Conservation (phyloP, 371 early-diverging fungal species). For the Rhizopus arrhizus region DNA sequence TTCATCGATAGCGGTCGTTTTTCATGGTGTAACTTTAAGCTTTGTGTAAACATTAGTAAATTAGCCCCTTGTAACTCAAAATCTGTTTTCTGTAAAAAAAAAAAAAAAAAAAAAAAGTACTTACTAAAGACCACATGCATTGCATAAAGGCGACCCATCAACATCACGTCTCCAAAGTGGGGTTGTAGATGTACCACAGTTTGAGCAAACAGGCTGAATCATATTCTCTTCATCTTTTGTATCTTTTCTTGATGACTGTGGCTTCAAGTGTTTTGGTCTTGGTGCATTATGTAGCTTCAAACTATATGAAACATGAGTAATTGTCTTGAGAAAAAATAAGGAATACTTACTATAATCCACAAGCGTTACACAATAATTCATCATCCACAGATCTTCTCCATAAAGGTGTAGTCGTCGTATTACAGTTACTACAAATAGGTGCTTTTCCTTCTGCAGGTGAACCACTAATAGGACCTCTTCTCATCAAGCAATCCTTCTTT, state of each 20-base stretch:
- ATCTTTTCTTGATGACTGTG: conserved; percentile 31
- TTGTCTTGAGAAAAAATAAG: not conserved
- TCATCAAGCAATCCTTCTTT: conserved; percentile 14
- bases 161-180: conserved; percentile 94
- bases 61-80: too few species aligned
- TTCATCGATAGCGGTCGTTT: conserved; percentile 78
- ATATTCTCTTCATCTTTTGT: conserved; percentile 29
- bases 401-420: conserved; percentile 87
- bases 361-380: conserved; percentile 90
- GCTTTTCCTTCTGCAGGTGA: conserved; percentile 26
- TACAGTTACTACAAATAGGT: conserved; percentile 82
- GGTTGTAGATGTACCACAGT: conserved; percentile 86
- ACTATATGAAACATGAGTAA: conserved; percentile 9
- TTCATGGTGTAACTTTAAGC: conserved; percentile 80
- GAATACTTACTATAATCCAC: conserved; percentile 77
- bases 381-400: conserved; percentile 91
- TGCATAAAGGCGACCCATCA: conserved; percentile 82
- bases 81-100: too few species aligned
- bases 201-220: conserved; percentile 69
- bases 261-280: conserved; percentile 56
- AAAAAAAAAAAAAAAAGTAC: conserved; percentile 4
- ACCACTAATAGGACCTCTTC: conserved; percentile 19
- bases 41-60: conserved; percentile 5
- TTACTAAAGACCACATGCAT: conserved; percentile 94
- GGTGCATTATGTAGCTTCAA: conserved; percentile 75